Base-by-base conservation (phyloP, 1,284 basidiomycete species). In the Grifola frondosa region DNA sequence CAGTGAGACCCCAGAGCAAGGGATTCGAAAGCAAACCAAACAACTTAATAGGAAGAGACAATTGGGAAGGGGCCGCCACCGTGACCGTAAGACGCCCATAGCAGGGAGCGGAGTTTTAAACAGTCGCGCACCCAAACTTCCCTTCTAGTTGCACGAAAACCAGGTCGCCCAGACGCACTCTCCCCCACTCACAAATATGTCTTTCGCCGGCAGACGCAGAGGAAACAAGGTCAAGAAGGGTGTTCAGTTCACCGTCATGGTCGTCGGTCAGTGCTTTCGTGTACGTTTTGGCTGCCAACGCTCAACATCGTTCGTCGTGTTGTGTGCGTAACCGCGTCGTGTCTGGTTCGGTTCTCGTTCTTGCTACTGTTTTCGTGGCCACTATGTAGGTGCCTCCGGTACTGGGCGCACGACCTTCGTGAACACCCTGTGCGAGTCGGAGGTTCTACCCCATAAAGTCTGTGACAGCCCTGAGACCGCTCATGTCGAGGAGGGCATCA, bases 161-260 rank as follows among this genome's bases (percentile, higher is more conserved):
- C 37, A 50, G 73, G 71, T 71, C 71, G 67, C 59, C 48, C 35
- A 34, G 37, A 47, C 46, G 53, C 61, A 61, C 59, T 58, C 58
- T 47, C 50, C 57, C 52, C 46, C 46, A 52, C 37, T 47, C 42
- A 55, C 58, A 65, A 75, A 60, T 69, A 89, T 88, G 85, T 88
- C 86, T 60, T 87, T 86, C 64, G 84, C 89, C 58, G 84, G 87
- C 63, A 82, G 87, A 73, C 86, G 89, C 63, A 81, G 88, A 67
- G 88, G 86, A 71, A 96, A 94, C 76, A 94, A 94, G 70, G 91
- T 90, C 68, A 97, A 96, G 75, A 96, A 96, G 81, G 92, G 92
- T 68, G 89, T 96, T 42, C 93, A 95, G 74, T 91, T 96, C 74
- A 65, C 63, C 48, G 59, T 63, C 47, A 62, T 62, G 62, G 63